Conservation (phyloP, 495 filamentous ascomycete species). For the Glonium stellatum region DNA sequence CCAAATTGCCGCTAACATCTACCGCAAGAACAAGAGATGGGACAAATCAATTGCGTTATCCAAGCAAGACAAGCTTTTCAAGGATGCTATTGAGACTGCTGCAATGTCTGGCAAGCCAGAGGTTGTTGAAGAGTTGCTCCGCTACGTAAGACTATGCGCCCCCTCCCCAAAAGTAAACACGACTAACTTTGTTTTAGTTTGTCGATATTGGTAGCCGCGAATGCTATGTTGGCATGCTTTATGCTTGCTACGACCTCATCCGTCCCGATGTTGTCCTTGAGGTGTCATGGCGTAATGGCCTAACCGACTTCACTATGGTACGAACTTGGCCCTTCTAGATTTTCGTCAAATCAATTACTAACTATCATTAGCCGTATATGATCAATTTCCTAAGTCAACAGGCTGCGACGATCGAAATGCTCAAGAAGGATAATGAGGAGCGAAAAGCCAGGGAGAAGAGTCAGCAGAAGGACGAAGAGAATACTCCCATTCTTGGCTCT, state of each 20-base stretch:
- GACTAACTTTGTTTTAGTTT: slow-evolving; percentile 55
- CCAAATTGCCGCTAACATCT: slow-evolving; percentile 96
- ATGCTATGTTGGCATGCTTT: slow-evolving; percentile 98
- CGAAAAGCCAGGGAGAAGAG: slow-evolving; percentile 83
- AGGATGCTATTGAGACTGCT: slow-evolving; percentile 97
- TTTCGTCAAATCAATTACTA: slow-evolving; percentile 13
- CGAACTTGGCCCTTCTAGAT: slow-evolving; percentile 2
- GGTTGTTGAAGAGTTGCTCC: slow-evolving; percentile 88
- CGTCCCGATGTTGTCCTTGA: slow-evolving; percentile 87
- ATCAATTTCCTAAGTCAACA: slow-evolving; percentile 95
- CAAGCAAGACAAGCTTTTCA: slow-evolving; percentile 99
- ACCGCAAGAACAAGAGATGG: slow-evolving; percentile 99
- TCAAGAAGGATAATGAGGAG: slow-evolving; percentile 96
- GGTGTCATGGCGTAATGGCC: slow-evolving; percentile 91
- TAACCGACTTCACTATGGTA: slow-evolving; percentile 93
- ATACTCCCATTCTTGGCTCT: slow-evolving; percentile 83
- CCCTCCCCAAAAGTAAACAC: background rate
- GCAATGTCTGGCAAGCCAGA: slow-evolving; percentile 89
- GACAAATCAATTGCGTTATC: slow-evolving; percentile 97
- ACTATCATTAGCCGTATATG: slow-evolving; percentile 66
- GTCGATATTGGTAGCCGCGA: slow-evolving; percentile 98
- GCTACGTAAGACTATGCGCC: slow-evolving; percentile 70
- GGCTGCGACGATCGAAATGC: slow-evolving; percentile 68
- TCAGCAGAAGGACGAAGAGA: slow-evolving; percentile 83
- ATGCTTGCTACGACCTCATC: slow-evolving; percentile 97